These are phyloP conservation scores for Fusarium sp. DNA, from an alignment of 2,329 filamentous ascomycete genomes.

Conservation along the genomic window DNA sequence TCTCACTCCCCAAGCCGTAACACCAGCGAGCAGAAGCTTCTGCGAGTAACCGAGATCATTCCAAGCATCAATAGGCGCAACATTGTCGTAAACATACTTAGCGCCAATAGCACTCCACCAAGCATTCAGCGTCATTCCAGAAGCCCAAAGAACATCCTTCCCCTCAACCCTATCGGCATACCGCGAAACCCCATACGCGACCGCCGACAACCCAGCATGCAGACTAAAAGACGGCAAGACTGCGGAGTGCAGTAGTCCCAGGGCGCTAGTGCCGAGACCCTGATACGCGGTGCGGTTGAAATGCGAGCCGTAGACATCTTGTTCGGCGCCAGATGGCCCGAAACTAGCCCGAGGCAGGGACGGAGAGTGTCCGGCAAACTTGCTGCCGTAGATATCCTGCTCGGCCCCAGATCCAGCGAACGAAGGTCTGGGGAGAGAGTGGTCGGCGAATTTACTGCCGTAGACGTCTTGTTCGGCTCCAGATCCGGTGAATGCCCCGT, in stretches of 20 bases:
- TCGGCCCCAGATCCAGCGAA: conserved; percentile 1
- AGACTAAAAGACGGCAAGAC: conserved; percentile 10
- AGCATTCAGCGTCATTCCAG: conserved; percentile 15
- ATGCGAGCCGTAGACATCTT: conserved; percentile 10
- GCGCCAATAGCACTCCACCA: conserved; percentile 21
- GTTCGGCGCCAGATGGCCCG: not conserved
- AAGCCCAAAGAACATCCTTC: conserved; percentile 15
- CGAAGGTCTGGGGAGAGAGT: not conserved
- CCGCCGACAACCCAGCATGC: not conserved
- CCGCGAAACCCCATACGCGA: conserved; percentile 9
- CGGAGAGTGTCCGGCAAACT: not conserved
- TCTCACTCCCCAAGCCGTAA: conserved; percentile 3
- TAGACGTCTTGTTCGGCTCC: conserved; percentile 11
- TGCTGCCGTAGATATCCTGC: not conserved
- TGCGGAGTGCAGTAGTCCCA: conserved; percentile 4
- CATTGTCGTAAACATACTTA: not conserved
- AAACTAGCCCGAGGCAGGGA: not conserved
- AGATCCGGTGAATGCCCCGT: not conserved
- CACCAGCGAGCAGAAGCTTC: conserved; percentile 5
- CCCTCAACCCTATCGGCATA: conserved; percentile 6
- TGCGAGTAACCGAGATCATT: not conserved
- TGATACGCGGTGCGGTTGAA: conserved; percentile 7
- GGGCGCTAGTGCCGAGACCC: not conserved
- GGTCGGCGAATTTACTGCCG: not conserved
- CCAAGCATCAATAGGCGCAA: conserved; percentile 1